Conservation (phyloP, 768 basidiomycete species). For the Pisolithus albus region DNA sequence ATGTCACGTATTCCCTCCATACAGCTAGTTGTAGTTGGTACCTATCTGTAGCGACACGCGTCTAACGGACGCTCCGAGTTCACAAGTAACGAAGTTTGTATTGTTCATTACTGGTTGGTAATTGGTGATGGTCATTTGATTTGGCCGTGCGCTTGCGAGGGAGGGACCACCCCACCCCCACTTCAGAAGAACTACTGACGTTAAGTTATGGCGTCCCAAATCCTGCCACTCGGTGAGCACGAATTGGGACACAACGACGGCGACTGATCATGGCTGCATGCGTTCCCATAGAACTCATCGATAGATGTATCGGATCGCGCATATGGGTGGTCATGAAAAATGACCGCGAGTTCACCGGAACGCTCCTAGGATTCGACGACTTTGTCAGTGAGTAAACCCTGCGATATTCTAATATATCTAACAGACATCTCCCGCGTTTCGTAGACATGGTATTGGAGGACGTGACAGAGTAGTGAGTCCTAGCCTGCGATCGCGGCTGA, state of each 20-base stretch:
- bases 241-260: neutral
- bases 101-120: constrained; percentile 14
- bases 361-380: constrained; percentile 93
- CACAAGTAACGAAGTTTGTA: constrained; percentile 17
- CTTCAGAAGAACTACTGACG: neutral
- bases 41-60: constrained; percentile 19
- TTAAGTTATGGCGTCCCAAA: constrained; percentile 82
- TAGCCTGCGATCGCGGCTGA: constrained; percentile 22
- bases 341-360: constrained; percentile 95
- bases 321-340: constrained; percentile 99
- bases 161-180: too few species aligned
- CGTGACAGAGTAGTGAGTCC: constrained; percentile 81
- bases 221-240: constrained; percentile 76
- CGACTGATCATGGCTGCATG: neutral
- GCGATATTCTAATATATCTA: neutral
- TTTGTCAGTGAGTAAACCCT: constrained; percentile 86
- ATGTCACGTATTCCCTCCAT: constrained; percentile 12
- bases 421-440: neutral
- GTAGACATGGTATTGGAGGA: constrained; percentile 93
- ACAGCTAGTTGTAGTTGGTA: constrained; percentile 10
- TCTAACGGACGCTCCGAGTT: constrained; percentile 28
- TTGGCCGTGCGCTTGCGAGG: neutral
- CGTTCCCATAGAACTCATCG: constrained; percentile 71
- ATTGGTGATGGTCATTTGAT: constrained; percentile 3
- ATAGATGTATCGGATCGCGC: constrained; percentile 92